Percentiles rank a stretch among this genome's conserved stretches.
These are phyloP conservation scores for Trametes sanguinea DNA, from an alignment of 768 basidiomycete species.

Conservation along the genomic window DNA sequence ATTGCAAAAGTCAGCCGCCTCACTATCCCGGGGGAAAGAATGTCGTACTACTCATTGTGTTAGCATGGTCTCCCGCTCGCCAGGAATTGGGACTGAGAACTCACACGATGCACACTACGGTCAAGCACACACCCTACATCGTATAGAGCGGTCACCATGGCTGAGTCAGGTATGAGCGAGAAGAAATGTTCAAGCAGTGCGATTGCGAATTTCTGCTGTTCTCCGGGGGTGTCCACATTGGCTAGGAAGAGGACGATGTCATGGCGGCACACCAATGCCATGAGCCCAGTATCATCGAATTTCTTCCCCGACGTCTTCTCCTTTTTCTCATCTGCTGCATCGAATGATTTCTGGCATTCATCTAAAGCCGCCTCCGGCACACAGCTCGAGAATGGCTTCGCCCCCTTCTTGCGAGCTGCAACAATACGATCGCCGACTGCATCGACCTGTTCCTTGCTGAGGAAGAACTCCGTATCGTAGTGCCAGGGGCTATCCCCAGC, in stretches of 20 bases:
- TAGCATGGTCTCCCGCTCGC: too few relatives aligned
- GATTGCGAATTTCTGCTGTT: constrained; percentile 42
- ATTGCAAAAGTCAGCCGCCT: constrained; percentile 29
- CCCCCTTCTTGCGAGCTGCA: constrained; percentile 22
- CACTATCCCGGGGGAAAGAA: neutral
- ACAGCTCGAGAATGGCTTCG: neutral
- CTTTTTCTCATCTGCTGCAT: constrained; percentile 38
- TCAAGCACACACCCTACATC: constrained; percentile 41
- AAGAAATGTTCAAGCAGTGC: constrained; percentile 37
- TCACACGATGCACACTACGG: constrained; percentile 28
- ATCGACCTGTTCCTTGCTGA: constrained; percentile 40
- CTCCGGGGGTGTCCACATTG: constrained; percentile 43
- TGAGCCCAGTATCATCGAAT: constrained; percentile 40
- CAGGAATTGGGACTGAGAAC: neutral
- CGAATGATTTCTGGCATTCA: constrained; percentile 35
- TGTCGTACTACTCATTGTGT: too few relatives aligned
- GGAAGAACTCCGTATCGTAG: constrained; percentile 36
- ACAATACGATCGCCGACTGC: constrained; percentile 34
- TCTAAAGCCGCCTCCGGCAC: constrained; percentile 37
- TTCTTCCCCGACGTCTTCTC: constrained; percentile 28
- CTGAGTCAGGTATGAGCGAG: constrained; percentile 30
- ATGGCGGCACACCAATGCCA: constrained; percentile 42
- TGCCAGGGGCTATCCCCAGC: constrained; percentile 37
- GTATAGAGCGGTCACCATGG: constrained; percentile 34
- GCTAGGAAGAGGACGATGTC: constrained; percentile 39